These are phyloP conservation scores for Collybiopsis confluens DNA, from an alignment of 768 basidiomycete genomes.

Conservation along the genomic window DNA sequence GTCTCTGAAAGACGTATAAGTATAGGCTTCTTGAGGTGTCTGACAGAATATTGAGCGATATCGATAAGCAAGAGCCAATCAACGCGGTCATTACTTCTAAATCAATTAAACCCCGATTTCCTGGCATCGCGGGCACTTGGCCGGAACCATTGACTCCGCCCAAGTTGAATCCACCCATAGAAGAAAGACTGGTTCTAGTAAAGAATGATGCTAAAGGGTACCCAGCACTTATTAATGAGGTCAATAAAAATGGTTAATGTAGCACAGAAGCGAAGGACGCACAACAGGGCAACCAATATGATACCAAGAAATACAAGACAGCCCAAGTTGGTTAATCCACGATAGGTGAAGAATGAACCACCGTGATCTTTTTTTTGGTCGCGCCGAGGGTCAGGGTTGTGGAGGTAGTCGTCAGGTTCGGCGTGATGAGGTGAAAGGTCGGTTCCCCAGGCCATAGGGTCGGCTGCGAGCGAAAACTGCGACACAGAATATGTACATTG, in stretches of 20 bases:
- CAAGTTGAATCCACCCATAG: constrained; percentile 52
- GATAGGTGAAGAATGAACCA: constrained; percentile 60
- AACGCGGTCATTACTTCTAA: too few species aligned
- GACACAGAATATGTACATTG: too few species aligned
- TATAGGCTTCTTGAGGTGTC: constrained; percentile 61
- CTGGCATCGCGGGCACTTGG: constrained; percentile 54
- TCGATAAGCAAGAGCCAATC: too few species aligned
- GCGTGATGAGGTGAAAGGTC: constrained; percentile 51
- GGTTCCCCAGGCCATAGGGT: constrained; percentile 70
- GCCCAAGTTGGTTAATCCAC: constrained; percentile 71
- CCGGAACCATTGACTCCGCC: constrained; percentile 61
- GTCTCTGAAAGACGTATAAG: constrained; percentile 47
- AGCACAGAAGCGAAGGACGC: constrained; percentile 21
- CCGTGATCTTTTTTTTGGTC: constrained; percentile 55
- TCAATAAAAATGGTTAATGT: not conserved
- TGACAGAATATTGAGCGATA: too few species aligned
- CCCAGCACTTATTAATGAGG: constrained; percentile 44
- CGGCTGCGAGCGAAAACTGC: constrained; percentile 71
- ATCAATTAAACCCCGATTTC: too few species aligned
- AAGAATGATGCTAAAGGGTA: constrained; percentile 63
- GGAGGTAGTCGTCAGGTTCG: constrained; percentile 69
- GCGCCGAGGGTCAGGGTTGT: constrained; percentile 66
- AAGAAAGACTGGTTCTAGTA: constrained; percentile 36
- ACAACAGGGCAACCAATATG: constrained; percentile 61
- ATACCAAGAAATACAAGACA: constrained; percentile 55